phyloP scores from a whole-genome alignment of 2,329 filamentous ascomycete species.

The Alternaria tenuissima region DNA sequence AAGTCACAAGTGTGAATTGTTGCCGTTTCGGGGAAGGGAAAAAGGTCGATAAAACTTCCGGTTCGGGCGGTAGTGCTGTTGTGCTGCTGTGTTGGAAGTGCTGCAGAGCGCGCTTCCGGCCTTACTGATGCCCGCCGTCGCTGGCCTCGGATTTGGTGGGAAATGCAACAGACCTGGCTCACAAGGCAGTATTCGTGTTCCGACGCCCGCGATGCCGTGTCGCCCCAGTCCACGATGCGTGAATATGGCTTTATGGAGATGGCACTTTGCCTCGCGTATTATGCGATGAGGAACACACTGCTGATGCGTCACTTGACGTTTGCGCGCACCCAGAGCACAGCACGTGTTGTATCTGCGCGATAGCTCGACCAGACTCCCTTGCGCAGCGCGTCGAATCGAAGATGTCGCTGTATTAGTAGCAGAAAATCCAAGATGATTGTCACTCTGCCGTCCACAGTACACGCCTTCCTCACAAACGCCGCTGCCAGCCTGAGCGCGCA shows the following conservation, averaged over 20 bases:
- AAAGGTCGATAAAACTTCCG: slow-evolving; percentile 48
- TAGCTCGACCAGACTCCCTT: slow-evolving; percentile 29
- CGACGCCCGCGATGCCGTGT: slow-evolving; percentile 39
- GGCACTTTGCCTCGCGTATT: slow-evolving; percentile 46
- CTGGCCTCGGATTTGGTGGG: slow-evolving; percentile 22
- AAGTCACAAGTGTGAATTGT: slow-evolving; percentile 39
- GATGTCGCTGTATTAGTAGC: slow-evolving; percentile 47
- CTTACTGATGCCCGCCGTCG: slow-evolving; percentile 14
- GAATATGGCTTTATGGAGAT: slow-evolving; percentile 39
- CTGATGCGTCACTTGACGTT: slow-evolving; percentile 48
- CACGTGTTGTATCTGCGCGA: slow-evolving; percentile 36
- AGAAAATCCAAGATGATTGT: slow-evolving; percentile 38
- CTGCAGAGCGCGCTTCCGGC: slow-evolving; percentile 26
- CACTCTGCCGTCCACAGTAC: slow-evolving; percentile 43
- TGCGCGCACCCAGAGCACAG: slow-evolving; percentile 47
- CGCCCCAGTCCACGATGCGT: slow-evolving; percentile 39
- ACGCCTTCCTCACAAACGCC: slow-evolving; percentile 40
- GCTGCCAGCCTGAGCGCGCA: slow-evolving; percentile 43
- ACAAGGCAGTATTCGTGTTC: slow-evolving; percentile 36
- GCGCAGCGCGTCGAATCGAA: slow-evolving; percentile 33
- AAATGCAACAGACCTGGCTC: slow-evolving; percentile 26
- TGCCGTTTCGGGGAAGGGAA: slow-evolving; percentile 35
- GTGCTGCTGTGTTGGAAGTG: slow-evolving; percentile 27
- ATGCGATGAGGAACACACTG: slow-evolving; percentile 44
- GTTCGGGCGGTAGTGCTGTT: slow-evolving; percentile 38